These are phyloP conservation scores for Microcyclospora tardicrescens DNA, from an alignment of 2,329 filamentous ascomycete species.

Conservation along the genomic window DNA sequence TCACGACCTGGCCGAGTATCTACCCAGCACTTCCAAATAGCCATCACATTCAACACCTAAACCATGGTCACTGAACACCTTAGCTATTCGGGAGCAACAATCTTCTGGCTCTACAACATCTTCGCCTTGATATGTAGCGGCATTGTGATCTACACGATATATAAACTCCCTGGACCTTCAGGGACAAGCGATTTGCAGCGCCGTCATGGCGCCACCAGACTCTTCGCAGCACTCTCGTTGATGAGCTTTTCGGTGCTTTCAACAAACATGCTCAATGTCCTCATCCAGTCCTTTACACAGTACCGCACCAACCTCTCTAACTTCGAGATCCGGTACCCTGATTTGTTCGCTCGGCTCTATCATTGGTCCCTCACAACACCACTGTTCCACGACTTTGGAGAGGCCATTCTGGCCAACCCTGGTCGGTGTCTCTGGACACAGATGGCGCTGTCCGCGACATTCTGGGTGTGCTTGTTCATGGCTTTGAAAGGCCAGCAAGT, in stretches of 20 bases:
- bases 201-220: conserved; percentile 1
- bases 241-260: conserved; percentile 21
- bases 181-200: not conserved
- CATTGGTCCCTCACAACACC: conserved; percentile 21
- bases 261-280: conserved; percentile 22
- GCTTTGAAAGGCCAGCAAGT: conserved; percentile 15
- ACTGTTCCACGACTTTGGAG: conserved; percentile 21
- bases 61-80: no score
- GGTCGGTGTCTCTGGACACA: conserved; percentile 15
- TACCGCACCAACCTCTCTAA: not conserved
- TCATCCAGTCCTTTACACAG: conserved; percentile 19
- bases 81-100: conserved; percentile 17
- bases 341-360: conserved; percentile 10
- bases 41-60: not conserved
- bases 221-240: conserved; percentile 14
- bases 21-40: not conserved
- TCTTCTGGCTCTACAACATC: conserved; percentile 24
- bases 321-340: not conserved
- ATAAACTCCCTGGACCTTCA: conserved; percentile 1
- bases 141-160: conserved; percentile 10
- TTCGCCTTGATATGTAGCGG: conserved; percentile 16
- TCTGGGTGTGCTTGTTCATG: conserved; percentile 17
- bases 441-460: conserved; percentile 14
- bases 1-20: no score
- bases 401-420: conserved; percentile 16